Conservation (phyloP, 331 rosid species). For the Arachis monticola region DNA sequence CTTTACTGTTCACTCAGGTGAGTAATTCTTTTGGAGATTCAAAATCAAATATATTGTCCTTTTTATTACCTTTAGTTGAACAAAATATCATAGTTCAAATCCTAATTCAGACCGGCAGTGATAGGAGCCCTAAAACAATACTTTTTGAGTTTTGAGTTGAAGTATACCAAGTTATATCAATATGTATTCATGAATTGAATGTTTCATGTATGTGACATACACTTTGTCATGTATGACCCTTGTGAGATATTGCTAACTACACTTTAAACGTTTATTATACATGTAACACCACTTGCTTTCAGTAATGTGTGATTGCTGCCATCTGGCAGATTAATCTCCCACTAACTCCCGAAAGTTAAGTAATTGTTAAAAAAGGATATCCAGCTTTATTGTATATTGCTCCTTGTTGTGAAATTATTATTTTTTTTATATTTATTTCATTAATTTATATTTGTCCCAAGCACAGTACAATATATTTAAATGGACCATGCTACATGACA, state of each 20-base stretch:
- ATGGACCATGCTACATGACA: background rate
- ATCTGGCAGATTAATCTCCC: constrained; percentile 32
- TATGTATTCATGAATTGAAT: constrained; percentile 14
- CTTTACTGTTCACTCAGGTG: constrained; percentile 81
- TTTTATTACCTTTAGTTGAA: constrained; percentile 14
- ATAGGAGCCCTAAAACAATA: constrained; percentile 21
- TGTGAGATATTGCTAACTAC: constrained; percentile 17
- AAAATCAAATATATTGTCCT: constrained; percentile 2
- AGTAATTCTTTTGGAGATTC: constrained; percentile 33
- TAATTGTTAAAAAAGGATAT: constrained; percentile 21
- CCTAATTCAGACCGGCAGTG: constrained; percentile 19
- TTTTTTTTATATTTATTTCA: constrained; percentile 20
- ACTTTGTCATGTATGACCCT: constrained; percentile 24
- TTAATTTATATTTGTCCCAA: constrained; percentile 11
- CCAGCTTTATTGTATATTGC: constrained; percentile 23
- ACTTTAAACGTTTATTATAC: constrained; percentile 8
- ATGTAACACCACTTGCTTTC: constrained; percentile 33
- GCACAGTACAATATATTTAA: constrained; percentile 24
- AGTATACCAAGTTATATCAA: constrained; percentile 1
- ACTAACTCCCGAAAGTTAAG: constrained; percentile 30
- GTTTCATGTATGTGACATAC: constrained; percentile 27
- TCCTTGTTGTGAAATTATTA: background rate
- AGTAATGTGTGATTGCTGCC: constrained; percentile 21
- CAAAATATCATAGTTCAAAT: background rate
- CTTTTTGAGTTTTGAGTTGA: constrained; percentile 18